These are phyloP conservation scores for Nakaseomyces glabratus DNA, from an alignment of 1,139 yeast species.

Conservation along the genomic window DNA sequence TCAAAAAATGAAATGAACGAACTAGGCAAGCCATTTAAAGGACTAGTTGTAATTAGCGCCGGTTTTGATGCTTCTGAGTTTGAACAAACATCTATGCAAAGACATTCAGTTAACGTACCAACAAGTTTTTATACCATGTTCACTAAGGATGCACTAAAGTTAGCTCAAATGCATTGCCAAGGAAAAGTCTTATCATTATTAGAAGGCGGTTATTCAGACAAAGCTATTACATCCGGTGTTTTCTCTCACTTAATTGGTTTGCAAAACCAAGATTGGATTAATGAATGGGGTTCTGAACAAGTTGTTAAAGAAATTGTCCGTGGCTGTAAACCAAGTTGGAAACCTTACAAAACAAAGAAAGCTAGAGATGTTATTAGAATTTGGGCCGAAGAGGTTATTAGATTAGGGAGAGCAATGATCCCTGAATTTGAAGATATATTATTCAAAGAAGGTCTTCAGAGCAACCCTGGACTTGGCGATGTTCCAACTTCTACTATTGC, in stretches of 20 bases:
- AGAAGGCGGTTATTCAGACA: slow-evolving; percentile 86
- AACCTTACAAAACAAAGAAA: slow-evolving; percentile 41
- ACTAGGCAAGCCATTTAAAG: slow-evolving; percentile 45
- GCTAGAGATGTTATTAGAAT: slow-evolving; percentile 38
- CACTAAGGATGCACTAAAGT: slow-evolving; percentile 59
- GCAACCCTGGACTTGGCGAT: slow-evolving; percentile 1
- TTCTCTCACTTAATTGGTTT: slow-evolving; percentile 71
- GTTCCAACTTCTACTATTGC: slow-evolving; percentile 12
- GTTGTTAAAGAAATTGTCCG: slow-evolving; percentile 58
- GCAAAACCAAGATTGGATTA: slow-evolving; percentile 49
- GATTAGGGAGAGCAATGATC: slow-evolving; percentile 60
- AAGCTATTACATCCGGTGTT: slow-evolving; percentile 72
- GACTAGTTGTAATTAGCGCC: slow-evolving; percentile 66
- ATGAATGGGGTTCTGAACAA: slow-evolving; percentile 52
- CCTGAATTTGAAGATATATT: slow-evolving; percentile 36
- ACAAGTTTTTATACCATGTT: slow-evolving; percentile 69
- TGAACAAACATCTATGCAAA: slow-evolving; percentile 75
- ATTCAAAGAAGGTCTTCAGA: slow-evolving; percentile 14
- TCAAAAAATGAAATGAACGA: slow-evolving; percentile 41
- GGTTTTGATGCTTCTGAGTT: slow-evolving; percentile 87
- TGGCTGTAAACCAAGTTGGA: slow-evolving; percentile 66
- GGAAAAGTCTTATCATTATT: slow-evolving; percentile 62
- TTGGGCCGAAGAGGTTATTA: slow-evolving; percentile 65
- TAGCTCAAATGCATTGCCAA: slow-evolving; percentile 51
- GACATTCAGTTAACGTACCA: slow-evolving; percentile 79